Evolutionary conservation across 2,329 filamentous ascomycete genomes (phyloP).

Genomic region (Thermochaetoides dissita): DNA sequence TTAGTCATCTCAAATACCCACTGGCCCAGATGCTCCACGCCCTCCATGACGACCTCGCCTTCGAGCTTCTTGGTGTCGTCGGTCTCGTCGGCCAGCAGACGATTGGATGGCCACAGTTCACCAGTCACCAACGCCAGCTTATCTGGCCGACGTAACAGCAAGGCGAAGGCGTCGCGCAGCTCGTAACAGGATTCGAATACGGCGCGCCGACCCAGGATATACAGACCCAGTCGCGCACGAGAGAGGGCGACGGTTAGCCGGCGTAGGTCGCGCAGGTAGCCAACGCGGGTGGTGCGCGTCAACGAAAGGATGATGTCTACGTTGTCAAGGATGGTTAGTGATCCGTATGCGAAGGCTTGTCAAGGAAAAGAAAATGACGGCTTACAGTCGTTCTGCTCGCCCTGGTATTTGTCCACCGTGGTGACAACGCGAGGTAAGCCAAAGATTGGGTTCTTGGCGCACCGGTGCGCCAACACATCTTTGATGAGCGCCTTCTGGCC

Average conservation of each 20-base stretch:
- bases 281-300: conserved; percentile 74
- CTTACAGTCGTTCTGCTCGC: conserved; percentile 97
- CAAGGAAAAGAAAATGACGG: too few relatives aligned
- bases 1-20: conserved; percentile 96
- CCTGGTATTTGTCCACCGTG: conserved; percentile 97
- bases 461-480: conserved; percentile 74
- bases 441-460: conserved; percentile 70
- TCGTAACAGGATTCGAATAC: conserved; percentile 86
- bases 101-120: conserved; percentile 66
- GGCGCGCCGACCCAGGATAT: conserved; percentile 75
- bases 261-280: conserved; percentile 85
- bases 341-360: too few relatives aligned
- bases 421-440: conserved; percentile 79
- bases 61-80: conserved; percentile 30
- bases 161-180: conserved; percentile 70
- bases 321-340: background rate
- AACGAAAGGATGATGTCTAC: conserved; percentile 85
- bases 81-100: conserved; percentile 27
- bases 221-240: conserved; percentile 78
- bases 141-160: conserved; percentile 62
- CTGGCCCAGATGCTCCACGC: conserved; percentile 85
- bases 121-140: conserved; percentile 70
- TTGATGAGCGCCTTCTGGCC: conserved; percentile 79
- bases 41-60: conserved; percentile 61
- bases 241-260: conserved; percentile 90